Evolutionary conservation across 2,329 filamentous ascomycete genomes (phyloP), one percentile per base, ranked within the genome.

Genomic region (Ceratocystis alfenasii): DNA sequence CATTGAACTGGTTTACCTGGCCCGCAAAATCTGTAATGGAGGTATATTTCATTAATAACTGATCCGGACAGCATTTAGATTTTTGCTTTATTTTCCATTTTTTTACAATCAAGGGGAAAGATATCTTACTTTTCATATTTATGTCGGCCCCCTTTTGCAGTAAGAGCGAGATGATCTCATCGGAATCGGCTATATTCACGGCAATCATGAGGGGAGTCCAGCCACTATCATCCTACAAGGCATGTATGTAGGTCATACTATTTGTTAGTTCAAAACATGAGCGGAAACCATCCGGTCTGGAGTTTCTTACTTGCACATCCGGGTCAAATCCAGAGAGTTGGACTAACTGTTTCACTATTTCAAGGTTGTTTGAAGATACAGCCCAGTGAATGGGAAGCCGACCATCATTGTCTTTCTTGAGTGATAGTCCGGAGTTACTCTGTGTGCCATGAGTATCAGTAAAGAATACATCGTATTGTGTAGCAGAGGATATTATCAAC

Each of bases 321-420:
- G 89, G 83, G 73, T 97, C 90, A 72, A 96, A 96, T 67, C 80
- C 80, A 71, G 86, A 86, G 68, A 80, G 79, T 66, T 88, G 81
- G 1, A 88, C 81, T 3, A 97, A 79, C 22, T 93, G 74, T 62
- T 87, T 80, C 20, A 89, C 85, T 67, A 96, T 90, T 28, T 86
- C 82, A 5, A 87, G 76, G 70, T 85, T 87, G 74, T 94, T 95
- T 75, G 89, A 88, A 25, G 92, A 94, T 1, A 86, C 84, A 0
- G 94, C 93, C 94, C 94, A 99, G 79, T 99, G 94, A 66, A 97
- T 85, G 1, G 94, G 87, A 46, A 96, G 83, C 57, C 94, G 89
- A 17, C 90, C 90, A 74, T 99, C 94, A 62, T 89, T 87, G 72
- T 99, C 94, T 71, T 86, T 84, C 67, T 76, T 76, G 60, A 78